Percentiles rank a stretch among this genome's conserved stretches.
Evolutionary conservation across 2,329 filamentous ascomycete species (phyloP).

Genomic region (Penicillium sp.): DNA sequence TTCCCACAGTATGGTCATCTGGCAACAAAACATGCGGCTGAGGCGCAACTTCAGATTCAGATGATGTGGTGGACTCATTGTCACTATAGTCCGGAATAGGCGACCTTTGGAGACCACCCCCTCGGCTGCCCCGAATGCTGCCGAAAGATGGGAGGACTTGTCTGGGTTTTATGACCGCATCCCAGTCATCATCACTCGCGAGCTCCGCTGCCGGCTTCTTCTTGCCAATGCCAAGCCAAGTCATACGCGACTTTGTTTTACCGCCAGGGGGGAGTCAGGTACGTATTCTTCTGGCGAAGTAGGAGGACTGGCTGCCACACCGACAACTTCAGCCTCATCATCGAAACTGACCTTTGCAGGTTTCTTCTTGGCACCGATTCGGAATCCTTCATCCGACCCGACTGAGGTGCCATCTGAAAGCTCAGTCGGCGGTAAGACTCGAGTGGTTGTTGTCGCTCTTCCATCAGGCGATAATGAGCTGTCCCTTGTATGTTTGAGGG

Average conservation of each 20-base stretch:
- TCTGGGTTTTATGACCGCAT: conserved; percentile 56
- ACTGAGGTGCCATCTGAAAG: conserved; percentile 55
- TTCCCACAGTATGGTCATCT: conserved; percentile 52
- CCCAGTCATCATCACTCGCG: conserved; percentile 48
- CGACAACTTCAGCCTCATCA: conserved; percentile 52
- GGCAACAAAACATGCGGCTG: conserved; percentile 38
- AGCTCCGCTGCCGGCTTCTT: conserved; percentile 30
- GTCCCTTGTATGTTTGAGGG: conserved; percentile 55
- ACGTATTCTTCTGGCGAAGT: conserved; percentile 40
- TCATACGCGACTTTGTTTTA: conserved; percentile 30
- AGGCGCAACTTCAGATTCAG: conserved; percentile 46
- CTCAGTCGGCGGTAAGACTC: conserved; percentile 47
- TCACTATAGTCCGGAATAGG: conserved; percentile 27
- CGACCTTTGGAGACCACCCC: conserved; percentile 24
- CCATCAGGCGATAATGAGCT: conserved; percentile 38
- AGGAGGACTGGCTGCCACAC: conserved; percentile 42
- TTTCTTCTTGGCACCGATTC: conserved; percentile 49
- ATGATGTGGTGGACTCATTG: conserved; percentile 34
- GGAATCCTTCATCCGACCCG: conserved; percentile 44
- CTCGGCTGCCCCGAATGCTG: conserved; percentile 53
- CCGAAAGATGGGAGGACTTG: conserved; percentile 60
- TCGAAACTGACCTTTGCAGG: conserved; percentile 65
- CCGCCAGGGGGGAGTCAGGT: conserved; percentile 33
- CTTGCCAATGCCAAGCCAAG: conserved; percentile 39
- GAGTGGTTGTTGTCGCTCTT: conserved; percentile 20